These are phyloP conservation scores for Kodamaea kaohsiungensis DNA, from an alignment of 805 yeast genomes.

Conservation along the genomic window DNA sequence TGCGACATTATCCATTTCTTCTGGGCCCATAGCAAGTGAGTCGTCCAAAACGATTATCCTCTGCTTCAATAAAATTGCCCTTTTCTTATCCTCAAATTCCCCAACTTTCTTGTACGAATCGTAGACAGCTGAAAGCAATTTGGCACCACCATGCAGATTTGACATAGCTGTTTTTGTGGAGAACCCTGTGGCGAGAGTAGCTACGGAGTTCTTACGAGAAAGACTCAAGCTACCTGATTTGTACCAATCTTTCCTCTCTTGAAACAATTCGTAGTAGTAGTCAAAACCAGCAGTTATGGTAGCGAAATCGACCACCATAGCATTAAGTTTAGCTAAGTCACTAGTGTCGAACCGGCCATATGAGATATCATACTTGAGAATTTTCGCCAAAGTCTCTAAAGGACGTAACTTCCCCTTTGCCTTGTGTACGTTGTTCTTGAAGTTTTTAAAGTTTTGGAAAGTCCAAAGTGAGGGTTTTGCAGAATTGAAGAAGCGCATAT, in stretches of 20 bases:
- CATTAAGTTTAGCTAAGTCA: conserved; percentile 27
- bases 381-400: conserved; percentile 20
- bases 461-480: conserved; percentile 28
- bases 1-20: conserved; percentile 29
- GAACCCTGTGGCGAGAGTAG: background rate
- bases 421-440: conserved; percentile 18
- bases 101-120: conserved; percentile 33
- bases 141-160: conserved; percentile 16
- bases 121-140: conserved; percentile 26
- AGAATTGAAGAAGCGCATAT: conserved; percentile 23
- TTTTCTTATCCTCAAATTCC: conserved; percentile 22
- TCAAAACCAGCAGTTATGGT: conserved; percentile 25
- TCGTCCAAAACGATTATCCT: conserved; percentile 17
- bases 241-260: conserved; percentile 26
- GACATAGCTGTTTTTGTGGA: background rate
- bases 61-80: conserved; percentile 19
- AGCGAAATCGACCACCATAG: conserved; percentile 23
- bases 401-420: conserved; percentile 20
- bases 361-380: conserved; percentile 25
- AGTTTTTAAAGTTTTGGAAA: conserved; percentile 25
- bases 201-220: conserved; percentile 1
- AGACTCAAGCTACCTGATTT: conserved; percentile 7
- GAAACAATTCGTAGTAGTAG: conserved; percentile 28
- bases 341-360: conserved; percentile 29
- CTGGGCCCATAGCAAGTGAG: conserved; percentile 15